Conservation (phyloP, 352 stramenopile species). For the Pythium pyrilobum region DNA sequence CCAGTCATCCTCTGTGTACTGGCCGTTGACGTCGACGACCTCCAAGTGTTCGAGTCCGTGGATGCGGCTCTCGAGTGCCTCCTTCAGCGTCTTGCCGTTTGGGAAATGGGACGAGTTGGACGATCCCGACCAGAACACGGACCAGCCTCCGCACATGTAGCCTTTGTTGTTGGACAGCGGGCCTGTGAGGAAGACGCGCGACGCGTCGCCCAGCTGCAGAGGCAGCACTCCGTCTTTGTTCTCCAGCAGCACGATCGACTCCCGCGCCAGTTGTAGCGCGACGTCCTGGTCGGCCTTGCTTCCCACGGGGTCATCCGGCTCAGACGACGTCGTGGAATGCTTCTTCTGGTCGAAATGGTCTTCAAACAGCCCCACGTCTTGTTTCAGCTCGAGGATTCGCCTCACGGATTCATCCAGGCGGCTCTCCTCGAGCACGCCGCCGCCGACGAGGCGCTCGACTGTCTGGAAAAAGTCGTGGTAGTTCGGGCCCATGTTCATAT, state of each 20-base stretch:
- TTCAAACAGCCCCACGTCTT: constrained; percentile 42
- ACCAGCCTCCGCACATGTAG: constrained; percentile 67
- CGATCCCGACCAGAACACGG: constrained; percentile 62
- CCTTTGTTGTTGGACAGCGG: constrained; percentile 64
- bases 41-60: constrained; percentile 28
- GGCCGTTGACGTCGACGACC: constrained; percentile 47
- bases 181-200: constrained; percentile 54
- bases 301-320: constrained; percentile 27
- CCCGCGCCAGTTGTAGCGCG: constrained; percentile 55
- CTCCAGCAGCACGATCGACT: constrained; percentile 78
- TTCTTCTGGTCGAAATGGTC: not conserved
- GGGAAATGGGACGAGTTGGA: constrained; percentile 55
- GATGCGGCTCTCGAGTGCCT: constrained; percentile 26
- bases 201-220: constrained; percentile 13
- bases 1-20: constrained; percentile 30
- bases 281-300: constrained; percentile 42
- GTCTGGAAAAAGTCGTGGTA: constrained; percentile 41
- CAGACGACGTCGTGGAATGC: not conserved
- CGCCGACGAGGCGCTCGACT: constrained; percentile 43
- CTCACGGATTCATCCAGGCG: constrained; percentile 35
- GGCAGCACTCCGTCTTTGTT: constrained; percentile 51
- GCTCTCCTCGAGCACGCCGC: constrained; percentile 33
- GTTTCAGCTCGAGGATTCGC: constrained; percentile 49
- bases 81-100: constrained; percentile 52
- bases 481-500: constrained; percentile 90